Conservation (phyloP, 495 filamentous ascomycete genomes). For the Astrothelium subdiscretum region DNA sequence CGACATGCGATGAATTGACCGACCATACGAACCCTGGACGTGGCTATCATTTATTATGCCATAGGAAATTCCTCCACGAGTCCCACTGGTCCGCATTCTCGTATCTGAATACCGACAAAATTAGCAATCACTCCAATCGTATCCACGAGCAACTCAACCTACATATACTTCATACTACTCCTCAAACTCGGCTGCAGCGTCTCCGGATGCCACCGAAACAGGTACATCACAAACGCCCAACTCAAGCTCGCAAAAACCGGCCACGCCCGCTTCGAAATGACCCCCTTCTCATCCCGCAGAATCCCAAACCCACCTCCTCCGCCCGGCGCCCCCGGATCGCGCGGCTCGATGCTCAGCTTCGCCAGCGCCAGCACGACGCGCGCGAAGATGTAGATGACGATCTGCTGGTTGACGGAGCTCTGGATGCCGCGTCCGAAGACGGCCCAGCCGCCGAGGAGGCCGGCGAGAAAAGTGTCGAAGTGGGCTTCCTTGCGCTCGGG, state of each 20-base stretch:
- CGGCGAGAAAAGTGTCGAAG: slow-evolving; percentile 64
- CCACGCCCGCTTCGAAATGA: slow-evolving; percentile 38
- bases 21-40: background rate
- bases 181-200: slow-evolving; percentile 79
- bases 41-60: slow-evolving; percentile 78
- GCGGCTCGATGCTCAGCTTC: slow-evolving; percentile 38
- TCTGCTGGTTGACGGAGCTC: slow-evolving; percentile 86
- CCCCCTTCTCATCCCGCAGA: background rate
- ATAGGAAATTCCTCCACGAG: slow-evolving; percentile 60
- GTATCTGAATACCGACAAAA: slow-evolving; percentile 35
- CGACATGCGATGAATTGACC: too few relatives aligned
- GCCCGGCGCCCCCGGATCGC: background rate
- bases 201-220: slow-evolving; percentile 86
- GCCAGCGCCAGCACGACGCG: slow-evolving; percentile 75
- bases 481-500: slow-evolving; percentile 50
- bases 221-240: slow-evolving; percentile 91
- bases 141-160: slow-evolving; percentile 26
- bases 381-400: slow-evolving; percentile 95
- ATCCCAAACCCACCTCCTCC: background rate
- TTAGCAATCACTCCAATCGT: background rate
- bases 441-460: slow-evolving; percentile 77
- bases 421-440: slow-evolving; percentile 73
- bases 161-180: slow-evolving; percentile 98
- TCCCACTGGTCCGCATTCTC: slow-evolving; percentile 74
- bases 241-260: slow-evolving; percentile 77